Evolutionary conservation across 176 grass and related monocot species (phyloP), one percentile per base, ranked within the genome.

Genomic region (Aegilops bicornis): DNA sequence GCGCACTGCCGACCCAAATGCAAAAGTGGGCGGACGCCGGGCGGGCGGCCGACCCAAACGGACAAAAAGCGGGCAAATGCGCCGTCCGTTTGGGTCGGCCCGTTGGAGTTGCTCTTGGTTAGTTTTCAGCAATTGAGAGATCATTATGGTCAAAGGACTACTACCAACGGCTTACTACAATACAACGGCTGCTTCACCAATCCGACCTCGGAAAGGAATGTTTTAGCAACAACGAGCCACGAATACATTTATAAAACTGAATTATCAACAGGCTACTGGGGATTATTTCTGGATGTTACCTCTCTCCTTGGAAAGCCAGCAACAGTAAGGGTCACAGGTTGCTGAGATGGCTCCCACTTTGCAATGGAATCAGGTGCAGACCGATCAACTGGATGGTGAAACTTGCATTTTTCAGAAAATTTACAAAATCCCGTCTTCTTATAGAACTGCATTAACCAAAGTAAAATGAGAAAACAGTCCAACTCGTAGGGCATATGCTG

Each of bases 391-490:
- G 97, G 97, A 67, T 99, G 94, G 81, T 99, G 97, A 94, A 97
- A 99, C 89, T 85, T 99, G 84, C 97, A 99, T 85, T 82, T 94
- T 25, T 94, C 90, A 7, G 61, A 45, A 86, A 86, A 99, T 35
- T 94, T 99, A 76, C 97, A 99, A 29, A 31, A 78, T 69, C 97
- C 94, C 45, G 89, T 99, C 89, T 99, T 99, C 94, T 97, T 99
- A 68, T 99, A 99, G 84, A 78, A 99, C 97, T 99, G 92, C 70
- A 88, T 75, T 62, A 61, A 35, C 52, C 25, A 77, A 77, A 56
- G 74, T 47, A 77, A 77, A 56, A 77, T 77, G 74, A 56, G 74
- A 4, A 76, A 56, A 56, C 9, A 13, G 73, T 76, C 24, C 7
- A 76, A 52, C 73, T 31, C 6, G 37, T 73, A 25, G 70, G 70